These are phyloP conservation scores for Solanum paucissectum DNA, from an alignment of 257 asterid genomes.

Conservation along the genomic window DNA sequence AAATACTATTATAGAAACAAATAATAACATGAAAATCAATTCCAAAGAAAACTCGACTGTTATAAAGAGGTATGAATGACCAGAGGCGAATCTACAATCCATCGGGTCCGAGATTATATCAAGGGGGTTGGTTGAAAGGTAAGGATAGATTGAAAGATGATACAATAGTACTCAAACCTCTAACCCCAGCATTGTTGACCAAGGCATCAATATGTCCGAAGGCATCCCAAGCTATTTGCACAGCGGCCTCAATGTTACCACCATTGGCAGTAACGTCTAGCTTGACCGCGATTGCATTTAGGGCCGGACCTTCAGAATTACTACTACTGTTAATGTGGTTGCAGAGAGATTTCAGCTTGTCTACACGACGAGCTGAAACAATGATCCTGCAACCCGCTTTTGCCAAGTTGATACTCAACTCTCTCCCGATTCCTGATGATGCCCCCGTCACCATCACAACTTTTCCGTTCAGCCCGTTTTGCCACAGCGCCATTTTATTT, in stretches of 20 bases:
- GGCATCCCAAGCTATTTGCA: not conserved
- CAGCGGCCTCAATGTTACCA: not conserved
- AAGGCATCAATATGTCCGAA: not conserved
- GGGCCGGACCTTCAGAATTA: not conserved
- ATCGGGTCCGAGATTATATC: not conserved
- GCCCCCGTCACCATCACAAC: not conserved
- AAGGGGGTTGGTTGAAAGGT: not conserved
- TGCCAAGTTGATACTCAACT: not conserved
- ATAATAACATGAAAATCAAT: not conserved
- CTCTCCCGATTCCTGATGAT: not conserved
- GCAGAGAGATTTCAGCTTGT: not conserved
- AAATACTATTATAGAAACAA: not conserved
- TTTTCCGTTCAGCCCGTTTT: not conserved
- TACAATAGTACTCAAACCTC: not conserved
- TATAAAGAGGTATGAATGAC: not conserved
- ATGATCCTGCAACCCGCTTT: not conserved
- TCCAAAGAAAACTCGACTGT: not conserved
- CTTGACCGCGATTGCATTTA: not conserved
- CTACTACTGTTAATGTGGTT: not conserved
- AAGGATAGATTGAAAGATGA: not conserved
- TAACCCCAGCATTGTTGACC: not conserved
- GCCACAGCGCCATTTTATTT: not conserved
- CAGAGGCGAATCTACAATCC: not conserved
- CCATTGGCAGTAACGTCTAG: not conserved
- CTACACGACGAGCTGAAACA: not conserved